Conservation (phyloP, 2,329 filamentous ascomycete genomes). For the Diaporthe vaccinii region DNA sequence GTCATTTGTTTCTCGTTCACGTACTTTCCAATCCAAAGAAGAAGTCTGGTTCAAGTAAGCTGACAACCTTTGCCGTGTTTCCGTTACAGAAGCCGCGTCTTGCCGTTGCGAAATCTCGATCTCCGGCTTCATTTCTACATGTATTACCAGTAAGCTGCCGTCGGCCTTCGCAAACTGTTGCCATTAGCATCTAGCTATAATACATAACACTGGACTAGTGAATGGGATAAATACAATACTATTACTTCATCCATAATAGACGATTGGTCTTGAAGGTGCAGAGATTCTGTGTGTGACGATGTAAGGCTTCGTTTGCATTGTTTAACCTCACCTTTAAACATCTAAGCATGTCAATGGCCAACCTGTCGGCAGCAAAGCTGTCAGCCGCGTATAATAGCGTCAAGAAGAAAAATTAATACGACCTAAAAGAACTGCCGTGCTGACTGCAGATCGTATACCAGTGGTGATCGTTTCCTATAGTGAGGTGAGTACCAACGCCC, state of each 20-base stretch:
- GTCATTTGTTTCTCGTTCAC: not conserved
- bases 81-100: not conserved
- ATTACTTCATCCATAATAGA: not conserved
- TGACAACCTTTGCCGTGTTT: not conserved
- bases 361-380: not conserved
- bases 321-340: not conserved
- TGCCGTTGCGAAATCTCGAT: not conserved
- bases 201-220: not conserved
- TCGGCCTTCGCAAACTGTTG: not conserved
- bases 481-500: not conserved
- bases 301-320: conserved; percentile 1
- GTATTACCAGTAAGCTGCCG: not conserved
- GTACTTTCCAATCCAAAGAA: not conserved
- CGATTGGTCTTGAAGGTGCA: not conserved
- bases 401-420: not conserved
- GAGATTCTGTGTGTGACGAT: not conserved
- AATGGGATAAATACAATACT: not conserved
- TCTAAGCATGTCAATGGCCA: not conserved
- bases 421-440: not conserved
- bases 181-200: not conserved
- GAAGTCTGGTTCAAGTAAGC: not conserved
- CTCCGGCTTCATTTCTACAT: not conserved
- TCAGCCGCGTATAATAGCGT: not conserved
- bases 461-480: conserved; percentile 14
- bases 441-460: conserved; percentile 4